Base-by-base conservation (phyloP, 129 eudicot species). In the Mikania micrantha region DNA sequence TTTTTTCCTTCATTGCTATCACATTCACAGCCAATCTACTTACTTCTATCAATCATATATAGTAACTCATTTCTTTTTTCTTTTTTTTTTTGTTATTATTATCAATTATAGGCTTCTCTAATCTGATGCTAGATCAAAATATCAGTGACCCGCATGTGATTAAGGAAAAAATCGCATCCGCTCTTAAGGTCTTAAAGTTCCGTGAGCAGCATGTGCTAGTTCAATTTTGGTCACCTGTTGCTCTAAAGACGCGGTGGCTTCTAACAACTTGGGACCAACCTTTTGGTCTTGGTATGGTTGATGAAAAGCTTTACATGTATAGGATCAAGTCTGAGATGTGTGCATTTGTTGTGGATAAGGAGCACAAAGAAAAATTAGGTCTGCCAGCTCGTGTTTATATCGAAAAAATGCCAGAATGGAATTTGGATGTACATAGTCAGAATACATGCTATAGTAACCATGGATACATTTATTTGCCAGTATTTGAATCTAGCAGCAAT, bases 201-300 rank as follows among this genome's bases (percentile, higher is more conserved):
- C 70, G 58, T 9, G 16, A 28, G 9, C 70, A 27, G 16, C 70
- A 9, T 4, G 70, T 65, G 27, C 70, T 65, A 27, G 70, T 65
- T 45, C 70, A 65, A 41, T 62, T 62, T 38, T 62, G 67, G 67
- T 38, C 67, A 38, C 67, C 20, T 10, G 10, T 40, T 38, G 17
- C 12, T 35, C 10, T 21, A 19, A n/a, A n/a, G n/a, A n/a, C n/a
- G n/a, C n/a, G n/a, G n/a, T 62, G 67, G 34, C 39, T 62, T 4
- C 67, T 62, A 38, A 62, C 35, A 12, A 62, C 67, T 9, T 62
- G 20, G 49, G 67, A 39, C 50, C 71, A 66, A 66, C 71, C 71
- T 44, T 66, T 66, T 66, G 71, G 71, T 28, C 42, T 66, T 27
- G 71, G 71, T 15, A 29, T 15, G 13, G 28, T 66, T 28, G 71